Evolutionary conservation across 75 land plant genomes (phyloP), one percentile per base, ranked within the genome.

Genomic region (Gnetum montanum): DNA sequence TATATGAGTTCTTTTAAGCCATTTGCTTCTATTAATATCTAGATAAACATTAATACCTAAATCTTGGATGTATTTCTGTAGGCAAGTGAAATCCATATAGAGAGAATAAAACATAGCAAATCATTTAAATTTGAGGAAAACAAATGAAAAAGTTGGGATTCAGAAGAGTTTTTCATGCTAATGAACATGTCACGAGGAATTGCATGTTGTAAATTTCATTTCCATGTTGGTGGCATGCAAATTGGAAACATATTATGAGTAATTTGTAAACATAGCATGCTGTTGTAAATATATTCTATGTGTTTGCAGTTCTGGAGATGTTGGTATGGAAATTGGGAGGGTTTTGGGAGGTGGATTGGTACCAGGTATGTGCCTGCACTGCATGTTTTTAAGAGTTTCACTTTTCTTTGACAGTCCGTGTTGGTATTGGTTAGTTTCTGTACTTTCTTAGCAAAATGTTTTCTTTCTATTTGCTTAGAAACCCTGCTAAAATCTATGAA

Each of bases 311-410:
- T 46, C 62, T 54, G 97, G 92, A 25, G 69, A 50, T 3, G 79
- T 84, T 67, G 97, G 97, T 10, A 58, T 49, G 74, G 97, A 91
- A 67, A 72, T 91, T 35, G 59, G 80, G 26, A 75, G 87, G 53
- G 97, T 91, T 46, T 76, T 91, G 67, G 97, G 97, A 38, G 97
- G 97, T 67, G 97, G 97, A 36, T 41, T 91, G 55, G 91, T 91
- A 5, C 92, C 85, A 69, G 90, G 96, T 90, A 53, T 1, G 43
- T 41, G 5, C 30, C 33, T 29, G 31, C 26, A 48, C n/a, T n/a
- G n/a, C n/a, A n/a, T n/a, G n/a, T n/a, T 0, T 6, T 37, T 6
- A 26, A 12, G 28, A 43, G 60, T 6, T 58, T 41, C 12, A 26
- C 10, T 40, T 43, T 58, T 40, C 15, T 2, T 12, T 47, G 24